Base-by-base conservation (phyloP, 352 stramenopile species). In the Phytopythium oedochilum region DNA sequence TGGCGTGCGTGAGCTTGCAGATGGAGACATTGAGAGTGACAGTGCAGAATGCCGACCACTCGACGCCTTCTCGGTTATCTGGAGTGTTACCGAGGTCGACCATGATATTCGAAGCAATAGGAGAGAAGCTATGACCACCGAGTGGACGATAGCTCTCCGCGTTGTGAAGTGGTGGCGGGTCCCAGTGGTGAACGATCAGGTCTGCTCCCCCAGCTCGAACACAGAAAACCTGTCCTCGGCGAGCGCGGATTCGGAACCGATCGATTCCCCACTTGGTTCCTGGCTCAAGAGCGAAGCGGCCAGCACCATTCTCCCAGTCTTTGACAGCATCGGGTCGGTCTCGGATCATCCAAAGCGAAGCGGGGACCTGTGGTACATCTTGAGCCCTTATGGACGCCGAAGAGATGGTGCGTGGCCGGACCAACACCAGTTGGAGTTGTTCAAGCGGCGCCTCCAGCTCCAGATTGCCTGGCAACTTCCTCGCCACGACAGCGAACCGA, bases 341-440 rank as follows among this genome's bases (percentile, higher is more conserved):
- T 36, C 36, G 26, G 0, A 61, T 20, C 10, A 70, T 12, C 63
- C 63, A 70, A 1, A 70, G 25, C 1, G 63, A 70, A 12, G 7
- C 28, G 4, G 17, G 9, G 4, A n/a, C 22, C 11, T 59, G 15
- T 17, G 44, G 26, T 35, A 38, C 3, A 18, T 31, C 34, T 22
- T 34, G 44, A 51, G 17, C 8, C 0, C 15, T 52, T 18, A 57
- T 40, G 11, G 32, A 10, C 23, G 43, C 23, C 5, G 40, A 34
- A 10, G 63, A n/a, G 14, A 70, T 44, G 7, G 22, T 15, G 17
- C 28, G 47, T 18, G 63, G 55, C 6, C 57, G 60, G 12, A 59
- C 55, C 22, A 68, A 0, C 1, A 51, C 2, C 8, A 59, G 17
- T 20, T 20, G 26, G 20, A 71, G 55, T 25, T 47, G 22, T n/a